Conservation (phyloP, 2,329 filamentous ascomycete species). For the Pyricularia grisea region DNA sequence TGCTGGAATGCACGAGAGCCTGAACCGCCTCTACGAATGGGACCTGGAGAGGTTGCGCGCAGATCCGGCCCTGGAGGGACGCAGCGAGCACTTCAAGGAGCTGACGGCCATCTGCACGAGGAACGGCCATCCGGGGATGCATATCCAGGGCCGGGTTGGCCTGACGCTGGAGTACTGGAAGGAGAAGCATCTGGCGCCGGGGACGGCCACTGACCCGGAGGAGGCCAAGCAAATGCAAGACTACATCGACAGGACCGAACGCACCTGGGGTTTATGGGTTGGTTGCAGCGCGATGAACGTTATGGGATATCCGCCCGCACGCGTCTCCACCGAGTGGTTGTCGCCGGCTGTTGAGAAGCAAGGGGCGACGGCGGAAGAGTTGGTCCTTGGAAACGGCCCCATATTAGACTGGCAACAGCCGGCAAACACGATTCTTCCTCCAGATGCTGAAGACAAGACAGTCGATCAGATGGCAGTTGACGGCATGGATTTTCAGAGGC, state of each 20-base stretch:
- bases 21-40: constrained; percentile 61
- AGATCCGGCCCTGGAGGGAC: constrained; percentile 32
- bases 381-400: constrained; percentile 14
- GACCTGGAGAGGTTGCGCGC: constrained; percentile 52
- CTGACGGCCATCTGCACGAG: constrained; percentile 57
- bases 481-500: constrained; percentile 19
- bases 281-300: constrained; percentile 45
- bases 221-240: constrained; percentile 20
- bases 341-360: constrained; percentile 55
- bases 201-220: constrained; percentile 6
- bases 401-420: constrained; percentile 65
- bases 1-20: constrained; percentile 60
- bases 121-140: constrained; percentile 63
- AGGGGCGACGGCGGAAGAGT: constrained; percentile 27
- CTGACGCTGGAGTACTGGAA: constrained; percentile 73
- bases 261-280: constrained; percentile 58
- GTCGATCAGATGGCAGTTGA: constrained; percentile 17
- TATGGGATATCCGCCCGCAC: constrained; percentile 46
- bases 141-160: constrained; percentile 57
- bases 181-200: constrained; percentile 39
- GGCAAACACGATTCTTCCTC: constrained; percentile 44
- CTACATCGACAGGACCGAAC: constrained; percentile 30
- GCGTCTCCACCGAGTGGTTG: constrained; percentile 68
- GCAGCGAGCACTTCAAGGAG: constrained; percentile 38
- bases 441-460: constrained; percentile 43